Conservation (phyloP, 2,329 filamentous ascomycete species). For the Gremmenia infestans region DNA sequence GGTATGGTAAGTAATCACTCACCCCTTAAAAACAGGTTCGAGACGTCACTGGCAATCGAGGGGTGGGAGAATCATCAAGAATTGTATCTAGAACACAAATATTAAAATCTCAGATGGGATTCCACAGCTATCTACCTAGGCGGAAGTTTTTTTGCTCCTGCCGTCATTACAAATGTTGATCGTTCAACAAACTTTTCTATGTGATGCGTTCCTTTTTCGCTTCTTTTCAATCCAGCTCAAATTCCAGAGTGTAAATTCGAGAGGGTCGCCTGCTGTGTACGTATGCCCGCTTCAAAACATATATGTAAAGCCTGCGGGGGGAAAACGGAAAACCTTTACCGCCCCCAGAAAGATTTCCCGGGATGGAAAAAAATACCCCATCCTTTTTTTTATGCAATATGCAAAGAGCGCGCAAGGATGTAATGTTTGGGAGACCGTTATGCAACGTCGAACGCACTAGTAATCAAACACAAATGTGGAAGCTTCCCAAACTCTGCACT, state of each 20-base stretch:
- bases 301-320: background rate
- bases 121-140: background rate
- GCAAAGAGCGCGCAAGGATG: background rate
- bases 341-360: background rate
- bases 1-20: too few relatives aligned
- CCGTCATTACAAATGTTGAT: slow-evolving; percentile 17
- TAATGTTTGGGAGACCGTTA: slow-evolving; percentile 5
- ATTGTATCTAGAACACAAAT: too few relatives aligned
- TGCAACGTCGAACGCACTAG: slow-evolving; percentile 21
- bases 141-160: background rate
- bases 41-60: too few relatives aligned
- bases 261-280: background rate
- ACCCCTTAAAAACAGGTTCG: too few relatives aligned
- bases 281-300: background rate
- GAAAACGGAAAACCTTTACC: background rate
- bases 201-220: slow-evolving; percentile 65
- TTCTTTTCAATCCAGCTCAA: slow-evolving; percentile 63
- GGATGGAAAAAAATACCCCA: background rate
- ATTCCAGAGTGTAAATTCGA: background rate
- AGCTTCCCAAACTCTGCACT: slow-evolving; percentile 5
- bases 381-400: background rate
- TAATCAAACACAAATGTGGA: slow-evolving; percentile 15
- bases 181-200: slow-evolving; percentile 2
- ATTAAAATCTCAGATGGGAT: background rate
- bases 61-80: too few relatives aligned